These are phyloP conservation scores for Sporodiniella umbellata DNA, from an alignment of 371 early-diverging fungal genomes.

Conservation along the genomic window DNA sequence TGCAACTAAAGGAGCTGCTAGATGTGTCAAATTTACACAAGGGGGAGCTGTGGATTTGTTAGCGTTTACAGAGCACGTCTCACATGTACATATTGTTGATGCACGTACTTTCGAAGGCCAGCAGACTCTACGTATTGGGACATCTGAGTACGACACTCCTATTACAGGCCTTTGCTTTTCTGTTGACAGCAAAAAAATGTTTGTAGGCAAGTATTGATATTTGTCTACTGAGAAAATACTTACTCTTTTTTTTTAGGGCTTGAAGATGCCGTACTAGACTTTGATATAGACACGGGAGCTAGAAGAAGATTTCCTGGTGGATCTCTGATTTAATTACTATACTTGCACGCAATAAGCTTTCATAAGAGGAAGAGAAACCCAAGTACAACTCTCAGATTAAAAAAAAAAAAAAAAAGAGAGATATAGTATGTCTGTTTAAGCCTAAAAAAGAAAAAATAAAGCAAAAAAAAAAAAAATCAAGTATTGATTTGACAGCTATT, in stretches of 20 bases:
- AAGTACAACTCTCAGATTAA: not conserved
- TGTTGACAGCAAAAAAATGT: constrained; percentile 72
- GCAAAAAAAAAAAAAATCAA: not conserved
- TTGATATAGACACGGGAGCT: constrained; percentile 51
- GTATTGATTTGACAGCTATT: not conserved
- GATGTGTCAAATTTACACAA: constrained; percentile 84
- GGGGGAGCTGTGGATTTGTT: constrained; percentile 79
- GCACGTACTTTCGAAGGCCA: constrained; percentile 77
- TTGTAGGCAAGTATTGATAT: constrained; percentile 62
- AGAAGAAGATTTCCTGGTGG: constrained; percentile 59
- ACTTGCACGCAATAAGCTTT: too few relatives aligned
- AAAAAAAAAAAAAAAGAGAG: not conserved
- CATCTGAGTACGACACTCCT: constrained; percentile 62
- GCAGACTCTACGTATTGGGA: constrained; percentile 62
- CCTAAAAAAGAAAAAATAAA: not conserved
- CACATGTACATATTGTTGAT: constrained; percentile 82
- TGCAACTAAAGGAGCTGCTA: constrained; percentile 76
- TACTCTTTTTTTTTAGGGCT: constrained; percentile 25
- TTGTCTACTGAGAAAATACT: not conserved
- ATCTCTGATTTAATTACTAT: constrained; percentile 43
- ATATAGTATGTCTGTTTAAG: too few relatives aligned
- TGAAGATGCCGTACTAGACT: constrained; percentile 56
- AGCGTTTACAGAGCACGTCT: constrained; percentile 83
- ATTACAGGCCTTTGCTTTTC: constrained; percentile 79
- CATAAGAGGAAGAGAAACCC: too few relatives aligned